A percentile compares a stretch with the other conserved stretches of the same genome.
phyloP scores from a whole-genome alignment of 2,329 filamentous ascomycete species.

The Trichoderma breve region DNA sequence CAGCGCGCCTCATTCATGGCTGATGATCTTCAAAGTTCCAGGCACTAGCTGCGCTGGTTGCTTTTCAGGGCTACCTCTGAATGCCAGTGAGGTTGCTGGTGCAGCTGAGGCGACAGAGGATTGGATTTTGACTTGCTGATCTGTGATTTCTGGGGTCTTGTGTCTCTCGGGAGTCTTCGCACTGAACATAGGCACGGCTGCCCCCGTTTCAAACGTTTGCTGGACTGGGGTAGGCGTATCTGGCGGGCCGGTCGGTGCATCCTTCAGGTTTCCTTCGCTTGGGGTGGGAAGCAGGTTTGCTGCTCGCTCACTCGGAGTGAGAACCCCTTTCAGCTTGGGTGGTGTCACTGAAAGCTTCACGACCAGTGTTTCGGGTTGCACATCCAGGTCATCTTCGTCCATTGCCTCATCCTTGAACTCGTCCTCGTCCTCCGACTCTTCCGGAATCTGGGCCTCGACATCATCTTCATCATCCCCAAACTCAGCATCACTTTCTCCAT shows the following conservation, averaged over 20 bases:
- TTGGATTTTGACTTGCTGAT: constrained; percentile 15
- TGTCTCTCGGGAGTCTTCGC: constrained; percentile 1
- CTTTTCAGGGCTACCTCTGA: constrained; percentile 63
- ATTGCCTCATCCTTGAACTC: constrained; percentile 57
- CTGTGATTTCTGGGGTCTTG: constrained; percentile 22
- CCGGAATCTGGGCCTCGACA: constrained; percentile 63
- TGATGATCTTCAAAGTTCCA: constrained; percentile 33
- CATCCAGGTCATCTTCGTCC: constrained; percentile 52
- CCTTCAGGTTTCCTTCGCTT: constrained; percentile 21
- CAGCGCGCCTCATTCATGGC: constrained; percentile 28
- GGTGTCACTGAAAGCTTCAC: constrained; percentile 65
- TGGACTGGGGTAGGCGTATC: constrained; percentile 26
- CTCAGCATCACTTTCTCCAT: constrained; percentile 70
- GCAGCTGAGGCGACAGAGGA: constrained; percentile 34
- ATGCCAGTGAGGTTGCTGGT: constrained; percentile 51
- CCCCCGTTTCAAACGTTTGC: background rate
- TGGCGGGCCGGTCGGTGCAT: constrained; percentile 27
- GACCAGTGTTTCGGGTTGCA: constrained; percentile 60
- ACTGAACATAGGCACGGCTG: background rate
- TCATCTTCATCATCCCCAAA: constrained; percentile 74
- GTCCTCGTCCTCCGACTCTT: constrained; percentile 60
- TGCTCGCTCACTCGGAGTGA: constrained; percentile 28
- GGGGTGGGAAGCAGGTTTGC: constrained; percentile 27
- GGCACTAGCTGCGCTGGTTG: constrained; percentile 30
- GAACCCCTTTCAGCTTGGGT: constrained; percentile 37